Base-by-base conservation (phyloP, 2,329 filamentous ascomycete genomes). In the Colletotrichum eleusines region DNA sequence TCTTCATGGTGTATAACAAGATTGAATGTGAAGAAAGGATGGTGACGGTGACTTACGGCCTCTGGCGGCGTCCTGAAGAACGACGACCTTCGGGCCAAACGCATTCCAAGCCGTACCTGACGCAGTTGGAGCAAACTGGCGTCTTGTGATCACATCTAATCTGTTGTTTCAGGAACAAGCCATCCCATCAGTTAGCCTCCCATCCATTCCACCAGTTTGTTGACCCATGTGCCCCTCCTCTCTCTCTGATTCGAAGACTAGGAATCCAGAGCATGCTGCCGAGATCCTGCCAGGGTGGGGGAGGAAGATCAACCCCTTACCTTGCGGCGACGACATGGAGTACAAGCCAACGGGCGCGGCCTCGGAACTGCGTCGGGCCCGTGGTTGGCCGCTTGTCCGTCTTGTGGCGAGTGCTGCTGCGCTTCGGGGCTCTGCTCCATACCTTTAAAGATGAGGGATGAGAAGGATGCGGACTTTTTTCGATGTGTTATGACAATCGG, bases 311-410 rank as follows among this genome's bases (percentile, higher is more conserved):
- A 23, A n/a, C 53, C 65, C 55, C 68, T 54, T 63, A 71, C 68
- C 68, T 71, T 71, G 51, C 68, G 68, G 68, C 68, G 68, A 58
- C 68, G 68, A 55, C 68, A 71, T 68, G 68, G 68, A 68, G 68
- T 71, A 64, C 68, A 71, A 57, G 68, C 68, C 64, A 71, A 63
- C 44, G 64, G 68, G 51, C 68, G 68, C 64, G 68, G 64, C 48
- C 68, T 71, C 68, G 68, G 68, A 59, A 71, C 64, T 68, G 68
- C 64, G 64, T 71, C 68, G 68, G 68, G 68, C 64, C 51, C 58
- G 68, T 50, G 58, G 51, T 68, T 71, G 23, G 68, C 64, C 64
- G 68, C 51, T 63, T 71, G 68, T 71, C 68, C 68, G 68, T 71
- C 68, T 63, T 58, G 44, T 42, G 68, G 64, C 57, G 68, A 68